Evolutionary conservation across 73 alveolate genomes (phyloP).

Genomic region (Tetrahymena thermophila): DNA sequence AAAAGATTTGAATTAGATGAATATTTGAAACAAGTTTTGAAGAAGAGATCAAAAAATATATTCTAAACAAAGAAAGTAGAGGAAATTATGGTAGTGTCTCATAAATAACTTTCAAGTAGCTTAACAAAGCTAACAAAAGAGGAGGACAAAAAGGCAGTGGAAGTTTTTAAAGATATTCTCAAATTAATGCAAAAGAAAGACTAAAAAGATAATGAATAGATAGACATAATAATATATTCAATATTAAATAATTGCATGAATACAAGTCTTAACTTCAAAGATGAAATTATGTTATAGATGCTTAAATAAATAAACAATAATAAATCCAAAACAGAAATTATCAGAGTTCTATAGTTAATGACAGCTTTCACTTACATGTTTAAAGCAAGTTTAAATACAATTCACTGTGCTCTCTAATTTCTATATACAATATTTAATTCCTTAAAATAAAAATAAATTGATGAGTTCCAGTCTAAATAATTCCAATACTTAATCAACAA

Average conservation of each 20-base stretch:
- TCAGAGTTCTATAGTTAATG: not conserved
- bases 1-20: not conserved
- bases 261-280: not conserved
- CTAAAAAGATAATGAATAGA: not conserved
- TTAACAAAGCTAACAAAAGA: not conserved
- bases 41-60: not conserved
- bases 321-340: not conserved
- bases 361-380: not conserved
- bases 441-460: not conserved
- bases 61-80: not conserved
- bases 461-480: not conserved
- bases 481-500: not conserved
- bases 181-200: not conserved
- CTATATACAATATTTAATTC: not conserved
- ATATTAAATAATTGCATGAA: not conserved
- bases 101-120: not conserved
- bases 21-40: not conserved
- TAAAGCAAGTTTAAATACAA: not conserved
- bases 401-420: not conserved
- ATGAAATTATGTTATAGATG: not conserved
- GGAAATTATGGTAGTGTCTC: not conserved
- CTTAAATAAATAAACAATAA: not conserved
- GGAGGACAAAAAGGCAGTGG: not conserved
- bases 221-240: not conserved
- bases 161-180: not conserved